Evolutionary conservation across 441 rosid genomes (phyloP), one percentile per base, ranked within the genome.

Genomic region (Metrosideros polymorpha): DNA sequence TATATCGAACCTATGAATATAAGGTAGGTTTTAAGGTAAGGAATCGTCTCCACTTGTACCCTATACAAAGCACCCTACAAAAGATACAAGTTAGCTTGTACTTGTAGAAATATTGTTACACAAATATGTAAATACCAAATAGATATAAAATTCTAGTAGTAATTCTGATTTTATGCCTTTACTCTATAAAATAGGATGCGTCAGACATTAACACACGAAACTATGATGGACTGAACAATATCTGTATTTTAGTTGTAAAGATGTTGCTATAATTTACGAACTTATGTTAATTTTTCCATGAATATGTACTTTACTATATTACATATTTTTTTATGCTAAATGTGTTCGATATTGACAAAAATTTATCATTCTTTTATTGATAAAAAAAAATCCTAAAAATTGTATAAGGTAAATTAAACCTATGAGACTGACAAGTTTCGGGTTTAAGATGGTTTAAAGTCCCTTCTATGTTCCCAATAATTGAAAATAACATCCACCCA

Each of bases 261-360:
- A 17, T 83, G 83, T 71, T 10, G n/a, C 79, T 22, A 71, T 39
- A 10, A 39, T 39, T 9, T 71, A 39, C n/a, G 17, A 56, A 22
- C 17, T 71, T 35, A 39, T 22, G 47, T 71, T 35, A 39, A 22
- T 39, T 39, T 71, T 71, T 71, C n/a, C 30, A 56, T 27, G 61
- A 27, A 35, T 4, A 61, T 55, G 88, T 27, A 84, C 19, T 61
- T 43, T 82, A 84, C 89, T 76, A 55, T 86, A 88, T 90, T 84
- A 22, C n/a, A 10, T 39, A 35, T 39, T 35, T 35, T 71, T 47
- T 3, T 35, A 10, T 35, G 79, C n/a, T 39, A 35, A 39, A 71
- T 7, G n/a, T 6, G 9, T 66, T 71, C 1, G 49, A 71, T 12
- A 71, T 22, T 10, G 15, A 22, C 22, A 22, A 35, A 66, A 71